phyloP scores from a whole-genome alignment of 2,329 filamentous ascomycete species.

The Cladobotryum protrusum region DNA sequence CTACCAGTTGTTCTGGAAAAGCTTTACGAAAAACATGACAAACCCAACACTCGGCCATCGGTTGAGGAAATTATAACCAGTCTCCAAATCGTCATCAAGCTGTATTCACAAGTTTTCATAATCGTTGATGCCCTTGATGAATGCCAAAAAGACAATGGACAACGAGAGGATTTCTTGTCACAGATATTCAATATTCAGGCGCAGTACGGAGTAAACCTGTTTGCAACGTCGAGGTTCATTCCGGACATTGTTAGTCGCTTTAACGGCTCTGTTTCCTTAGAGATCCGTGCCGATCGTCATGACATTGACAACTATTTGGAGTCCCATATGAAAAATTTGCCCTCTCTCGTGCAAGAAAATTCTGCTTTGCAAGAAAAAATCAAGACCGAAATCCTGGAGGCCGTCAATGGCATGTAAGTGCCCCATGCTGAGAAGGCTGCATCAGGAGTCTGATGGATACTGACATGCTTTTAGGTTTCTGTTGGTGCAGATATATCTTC shows the following conservation, averaged over 20 bases:
- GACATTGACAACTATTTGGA: slow-evolving; percentile 1
- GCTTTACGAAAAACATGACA: background rate
- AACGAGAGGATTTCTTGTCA: background rate
- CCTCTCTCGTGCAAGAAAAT: background rate
- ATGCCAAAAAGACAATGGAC: background rate
- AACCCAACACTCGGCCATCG: background rate
- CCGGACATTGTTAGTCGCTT: background rate
- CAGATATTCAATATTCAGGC: background rate
- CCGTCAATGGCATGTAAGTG: slow-evolving; percentile 4
- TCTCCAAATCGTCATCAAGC: background rate
- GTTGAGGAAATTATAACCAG: background rate
- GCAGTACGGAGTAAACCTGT: background rate
- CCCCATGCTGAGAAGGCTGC: too few relatives aligned
- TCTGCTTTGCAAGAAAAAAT: background rate
- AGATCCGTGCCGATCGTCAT: background rate
- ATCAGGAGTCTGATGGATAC: too few relatives aligned
- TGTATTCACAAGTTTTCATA: background rate
- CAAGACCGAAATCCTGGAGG: background rate
- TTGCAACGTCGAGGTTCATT: slow-evolving; percentile 1
- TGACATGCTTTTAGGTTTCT: slow-evolving; percentile 2
- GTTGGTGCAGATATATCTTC: background rate
- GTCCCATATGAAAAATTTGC: background rate
- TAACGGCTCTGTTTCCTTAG: background rate
- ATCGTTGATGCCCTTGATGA: slow-evolving; percentile 6
- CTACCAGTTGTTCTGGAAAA: background rate